Evolutionary conservation across 257 asterid genomes (phyloP).

Genomic region (Catharanthus roseus): DNA sequence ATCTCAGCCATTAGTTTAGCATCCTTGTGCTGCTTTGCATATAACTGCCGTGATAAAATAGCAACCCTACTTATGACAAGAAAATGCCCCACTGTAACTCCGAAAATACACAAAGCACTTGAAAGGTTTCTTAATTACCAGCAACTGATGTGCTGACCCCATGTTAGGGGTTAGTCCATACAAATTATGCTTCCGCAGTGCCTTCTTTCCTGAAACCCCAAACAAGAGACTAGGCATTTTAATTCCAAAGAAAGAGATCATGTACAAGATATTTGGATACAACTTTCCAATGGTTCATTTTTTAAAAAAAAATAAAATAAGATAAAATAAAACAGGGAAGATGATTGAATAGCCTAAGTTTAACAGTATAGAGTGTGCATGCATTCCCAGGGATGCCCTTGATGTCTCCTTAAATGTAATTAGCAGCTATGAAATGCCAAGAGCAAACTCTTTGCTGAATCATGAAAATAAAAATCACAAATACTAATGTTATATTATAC

Average conservation of each 20-base stretch:
- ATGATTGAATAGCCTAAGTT: neutral
- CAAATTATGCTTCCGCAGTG: conserved; percentile 65
- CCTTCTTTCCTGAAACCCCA: conserved; percentile 54
- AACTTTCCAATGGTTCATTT: neutral
- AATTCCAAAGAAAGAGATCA: neutral
- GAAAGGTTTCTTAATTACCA: conserved; percentile 41
- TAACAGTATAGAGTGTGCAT: neutral
- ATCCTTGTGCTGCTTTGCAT: conserved; percentile 72
- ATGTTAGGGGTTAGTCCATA: conserved; percentile 69
- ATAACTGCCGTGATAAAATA: conserved; percentile 54
- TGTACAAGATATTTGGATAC: neutral
- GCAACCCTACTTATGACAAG: conserved; percentile 2
- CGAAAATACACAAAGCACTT: neutral
- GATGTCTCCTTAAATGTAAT: neutral
- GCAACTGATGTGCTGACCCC: conserved; percentile 76
- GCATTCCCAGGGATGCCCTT: neutral
- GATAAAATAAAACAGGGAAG: neutral
- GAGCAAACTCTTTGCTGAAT: neutral
- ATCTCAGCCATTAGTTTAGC: conserved; percentile 61
- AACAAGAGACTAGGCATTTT: conserved; percentile 9
- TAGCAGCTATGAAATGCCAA: neutral
- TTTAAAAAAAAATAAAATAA: too few species aligned
- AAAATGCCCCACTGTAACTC: neutral
- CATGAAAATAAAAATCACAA: neutral
- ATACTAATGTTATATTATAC: neutral